A percentile compares a stretch with the other conserved stretches of the same genome.
Evolutionary conservation across 495 filamentous ascomycete species (phyloP).

Genomic region (Daldinia vernicosa): DNA sequence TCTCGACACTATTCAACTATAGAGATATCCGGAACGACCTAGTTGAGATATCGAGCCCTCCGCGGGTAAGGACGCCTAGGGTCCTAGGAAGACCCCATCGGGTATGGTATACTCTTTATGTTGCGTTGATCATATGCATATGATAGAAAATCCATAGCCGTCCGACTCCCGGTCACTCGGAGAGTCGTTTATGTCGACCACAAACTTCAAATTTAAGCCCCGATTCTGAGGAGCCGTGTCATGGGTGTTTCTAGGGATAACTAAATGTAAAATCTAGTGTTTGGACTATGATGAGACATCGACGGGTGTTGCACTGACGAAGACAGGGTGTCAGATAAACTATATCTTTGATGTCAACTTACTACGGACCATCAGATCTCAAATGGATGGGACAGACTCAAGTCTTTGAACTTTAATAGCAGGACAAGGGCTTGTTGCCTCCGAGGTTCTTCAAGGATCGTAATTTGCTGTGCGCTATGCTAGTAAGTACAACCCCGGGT

Average conservation of each 20-base stretch:
- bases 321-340: neutral
- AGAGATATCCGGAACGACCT: too few species aligned
- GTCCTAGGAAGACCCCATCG: too few species aligned
- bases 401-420: conserved; percentile 17
- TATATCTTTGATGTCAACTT: neutral
- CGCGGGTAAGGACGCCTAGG: neutral
- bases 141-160: neutral
- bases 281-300: neutral
- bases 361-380: neutral
- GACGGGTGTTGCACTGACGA: neutral
- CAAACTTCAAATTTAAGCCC: neutral
- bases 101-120: too few species aligned
- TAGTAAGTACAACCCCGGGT: conserved; percentile 42
- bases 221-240: neutral
- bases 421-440: conserved; percentile 64
- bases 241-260: neutral
- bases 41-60: neutral
- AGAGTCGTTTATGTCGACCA: neutral
- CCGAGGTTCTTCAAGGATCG: conserved; percentile 65
- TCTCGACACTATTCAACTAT: neutral
- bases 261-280: too few species aligned
- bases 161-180: neutral
- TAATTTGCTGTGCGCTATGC: conserved; percentile 59
- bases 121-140: too few species aligned
- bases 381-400: neutral